Evolutionary conservation across 2,329 filamentous ascomycete genomes (phyloP).

Genomic region (Ophiostoma australiae): DNA sequence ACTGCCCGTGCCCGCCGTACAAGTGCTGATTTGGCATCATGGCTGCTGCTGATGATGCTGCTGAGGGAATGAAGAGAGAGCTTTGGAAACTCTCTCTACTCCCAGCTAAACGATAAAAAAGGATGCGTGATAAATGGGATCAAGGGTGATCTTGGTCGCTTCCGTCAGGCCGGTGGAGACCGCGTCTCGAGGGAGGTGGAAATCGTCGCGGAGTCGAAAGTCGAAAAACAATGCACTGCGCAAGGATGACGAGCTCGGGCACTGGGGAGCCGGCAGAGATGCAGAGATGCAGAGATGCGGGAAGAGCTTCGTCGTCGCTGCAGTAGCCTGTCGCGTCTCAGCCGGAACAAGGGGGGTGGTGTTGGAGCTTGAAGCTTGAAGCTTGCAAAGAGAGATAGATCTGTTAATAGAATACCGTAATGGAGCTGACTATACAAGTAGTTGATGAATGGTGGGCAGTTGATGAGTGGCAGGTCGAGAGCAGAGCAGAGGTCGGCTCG

Average conservation of each 20-base stretch:
- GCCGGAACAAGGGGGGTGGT: background rate
- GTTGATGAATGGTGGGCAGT: background rate
- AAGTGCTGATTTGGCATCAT: slow-evolving; percentile 62
- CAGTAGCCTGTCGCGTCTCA: background rate
- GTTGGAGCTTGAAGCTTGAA: background rate
- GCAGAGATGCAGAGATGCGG: background rate
- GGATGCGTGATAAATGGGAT: background rate
- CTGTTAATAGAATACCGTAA: background rate
- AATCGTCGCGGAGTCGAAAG: background rate
- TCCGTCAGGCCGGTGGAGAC: background rate
- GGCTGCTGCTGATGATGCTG: slow-evolving; percentile 17
- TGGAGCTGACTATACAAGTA: background rate
- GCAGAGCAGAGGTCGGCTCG: background rate
- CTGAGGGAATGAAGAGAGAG: slow-evolving; percentile 12
- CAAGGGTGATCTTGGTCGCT: slow-evolving; percentile 6
- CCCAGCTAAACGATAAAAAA: background rate
- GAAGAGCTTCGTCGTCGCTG: background rate
- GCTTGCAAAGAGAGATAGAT: background rate
- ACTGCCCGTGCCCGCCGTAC: slow-evolving; percentile 63
- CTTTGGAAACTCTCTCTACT: slow-evolving; percentile 8
- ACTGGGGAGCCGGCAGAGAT: background rate
- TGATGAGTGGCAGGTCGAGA: background rate
- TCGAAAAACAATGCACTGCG: background rate
- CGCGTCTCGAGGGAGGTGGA: slow-evolving; percentile 4
- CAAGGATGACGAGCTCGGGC: background rate